Conservation (phyloP, 495 filamentous ascomycete genomes). For the Hypoxylon rickii region DNA sequence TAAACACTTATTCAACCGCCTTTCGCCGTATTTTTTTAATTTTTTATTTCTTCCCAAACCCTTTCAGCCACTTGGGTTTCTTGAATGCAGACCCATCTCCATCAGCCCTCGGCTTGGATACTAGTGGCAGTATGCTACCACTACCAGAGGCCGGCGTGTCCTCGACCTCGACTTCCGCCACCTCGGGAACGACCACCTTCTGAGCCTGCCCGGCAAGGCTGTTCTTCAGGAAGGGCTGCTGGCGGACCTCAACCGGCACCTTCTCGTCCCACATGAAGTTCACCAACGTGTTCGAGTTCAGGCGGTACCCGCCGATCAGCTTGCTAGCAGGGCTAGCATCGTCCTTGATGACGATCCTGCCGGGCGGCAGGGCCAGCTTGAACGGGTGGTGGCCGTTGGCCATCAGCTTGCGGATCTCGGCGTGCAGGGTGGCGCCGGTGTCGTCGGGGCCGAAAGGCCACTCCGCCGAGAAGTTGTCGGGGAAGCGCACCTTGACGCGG, state of each 20-base stretch:
- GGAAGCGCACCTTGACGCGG: conserved; percentile 81
- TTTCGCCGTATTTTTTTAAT: background rate
- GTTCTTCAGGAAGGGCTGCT: conserved; percentile 64
- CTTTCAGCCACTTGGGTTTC: conserved; percentile 74
- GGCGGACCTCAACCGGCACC: conserved; percentile 52
- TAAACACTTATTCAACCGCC: background rate
- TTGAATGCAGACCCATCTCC: conserved; percentile 52
- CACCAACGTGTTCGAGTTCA: conserved; percentile 71
- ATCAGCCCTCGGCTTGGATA: conserved; percentile 54
- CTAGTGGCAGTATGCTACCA: conserved; percentile 36
- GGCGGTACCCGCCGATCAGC: conserved; percentile 72
- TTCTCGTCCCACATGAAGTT: conserved; percentile 76
- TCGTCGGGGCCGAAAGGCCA: conserved; percentile 65
- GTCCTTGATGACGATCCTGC: conserved; percentile 42
- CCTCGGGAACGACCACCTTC: conserved; percentile 59
- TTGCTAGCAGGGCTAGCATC: conserved; percentile 46
- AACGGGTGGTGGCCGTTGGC: conserved; percentile 52
- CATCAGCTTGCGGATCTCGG: conserved; percentile 62
- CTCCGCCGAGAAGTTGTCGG: conserved; percentile 75
- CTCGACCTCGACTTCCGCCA: conserved; percentile 47
- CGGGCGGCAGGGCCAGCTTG: conserved; percentile 48
- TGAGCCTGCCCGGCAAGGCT: conserved; percentile 69
- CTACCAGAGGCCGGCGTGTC: conserved; percentile 44
- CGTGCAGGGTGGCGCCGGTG: conserved; percentile 68
- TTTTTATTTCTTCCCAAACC: conserved; percentile 58